Conservation (phyloP, 1,284 basidiomycete species). For the Austropuccinia psidii region DNA sequence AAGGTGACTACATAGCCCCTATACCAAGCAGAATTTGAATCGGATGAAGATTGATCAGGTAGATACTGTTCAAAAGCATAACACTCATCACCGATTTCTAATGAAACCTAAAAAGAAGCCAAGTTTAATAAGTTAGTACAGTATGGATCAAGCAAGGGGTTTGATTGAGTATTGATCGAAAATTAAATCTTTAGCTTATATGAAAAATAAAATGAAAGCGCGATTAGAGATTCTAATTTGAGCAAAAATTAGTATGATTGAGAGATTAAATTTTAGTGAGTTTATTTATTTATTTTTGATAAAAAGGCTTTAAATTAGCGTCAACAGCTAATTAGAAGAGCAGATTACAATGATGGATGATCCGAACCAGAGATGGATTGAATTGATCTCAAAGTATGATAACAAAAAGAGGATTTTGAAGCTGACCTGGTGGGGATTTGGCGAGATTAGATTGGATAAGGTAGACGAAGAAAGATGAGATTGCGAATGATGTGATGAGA, state of each 20-base stretch:
- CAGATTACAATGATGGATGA: too few relatives aligned
- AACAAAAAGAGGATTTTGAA: background rate
- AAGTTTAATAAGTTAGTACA: constrained; percentile 5
- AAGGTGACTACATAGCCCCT: constrained; percentile 73
- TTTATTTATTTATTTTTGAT: too few relatives aligned
- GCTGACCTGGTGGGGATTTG: background rate
- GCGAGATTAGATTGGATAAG: background rate
- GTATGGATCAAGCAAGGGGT: background rate
- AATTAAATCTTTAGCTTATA: constrained; percentile 23
- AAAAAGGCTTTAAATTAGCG: too few relatives aligned
- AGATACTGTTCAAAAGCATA: constrained; percentile 89
- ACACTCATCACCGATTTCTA: constrained; percentile 78
- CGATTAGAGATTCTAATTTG: too few relatives aligned
- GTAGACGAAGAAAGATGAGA: background rate
- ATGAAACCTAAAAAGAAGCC: constrained; percentile 48
- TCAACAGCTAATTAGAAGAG: too few relatives aligned
- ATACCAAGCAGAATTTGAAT: constrained; percentile 44
- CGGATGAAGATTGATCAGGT: constrained; percentile 30
- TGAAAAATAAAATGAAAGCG: background rate
- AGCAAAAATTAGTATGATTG: too few relatives aligned
- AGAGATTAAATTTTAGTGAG: too few relatives aligned
- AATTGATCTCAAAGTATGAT: too few relatives aligned
- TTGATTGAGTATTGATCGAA: too few relatives aligned
- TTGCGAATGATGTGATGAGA: background rate
- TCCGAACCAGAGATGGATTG: too few relatives aligned